Base-by-base conservation (phyloP, 1,284 basidiomycete species). In the Heterobasidion occidentale region DNA sequence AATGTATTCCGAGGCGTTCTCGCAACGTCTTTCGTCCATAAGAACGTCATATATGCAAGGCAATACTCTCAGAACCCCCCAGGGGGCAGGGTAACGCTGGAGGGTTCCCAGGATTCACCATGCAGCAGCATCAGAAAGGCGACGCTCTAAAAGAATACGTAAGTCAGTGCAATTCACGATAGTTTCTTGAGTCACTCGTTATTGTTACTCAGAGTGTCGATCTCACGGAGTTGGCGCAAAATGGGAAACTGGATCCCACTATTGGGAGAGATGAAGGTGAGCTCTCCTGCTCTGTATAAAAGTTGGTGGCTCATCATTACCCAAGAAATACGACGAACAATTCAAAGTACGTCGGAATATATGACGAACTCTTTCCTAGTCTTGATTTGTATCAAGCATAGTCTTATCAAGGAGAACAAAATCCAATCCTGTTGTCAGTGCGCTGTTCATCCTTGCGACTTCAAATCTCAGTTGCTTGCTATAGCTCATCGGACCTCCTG, bases 181-280 rank as follows among this genome's bases (percentile, higher is more conserved):
- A 36, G 3, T 8, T 19, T 33, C 44, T 20, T 9, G 54, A 20
- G 38, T 38, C 9, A 34, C 33, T 51, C 54, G 27, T 54, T 44
- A 36, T 46, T 49, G 51, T 19, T 11, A 9, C 38, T 6, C 62
- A 92, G 84, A 90, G 89, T 56, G 76, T 89, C 7, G 94, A 96
- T 66, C 71, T 96, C 36, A 96, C 92, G 0, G 84, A 91, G 63
- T 74, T 94, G 60, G 94, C 94, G 2, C 80, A 75, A 61, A 76
- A 88, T 52, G 93, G 93, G 38, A 93, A 94, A 68, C 76, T 96
- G 5, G 94, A 96, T 69, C 94, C 94, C 1, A 87, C 86, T 8
- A 95, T 96, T 67, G 93, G 93, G 1, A 75, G 92, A 63, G 92
- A 94, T 63, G 90, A 93, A 73, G 88, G 86, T 56, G 17, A 17